phyloP scores from a whole-genome alignment of 177 flowering plant genomes.

The Vitis hybrid region DNA sequence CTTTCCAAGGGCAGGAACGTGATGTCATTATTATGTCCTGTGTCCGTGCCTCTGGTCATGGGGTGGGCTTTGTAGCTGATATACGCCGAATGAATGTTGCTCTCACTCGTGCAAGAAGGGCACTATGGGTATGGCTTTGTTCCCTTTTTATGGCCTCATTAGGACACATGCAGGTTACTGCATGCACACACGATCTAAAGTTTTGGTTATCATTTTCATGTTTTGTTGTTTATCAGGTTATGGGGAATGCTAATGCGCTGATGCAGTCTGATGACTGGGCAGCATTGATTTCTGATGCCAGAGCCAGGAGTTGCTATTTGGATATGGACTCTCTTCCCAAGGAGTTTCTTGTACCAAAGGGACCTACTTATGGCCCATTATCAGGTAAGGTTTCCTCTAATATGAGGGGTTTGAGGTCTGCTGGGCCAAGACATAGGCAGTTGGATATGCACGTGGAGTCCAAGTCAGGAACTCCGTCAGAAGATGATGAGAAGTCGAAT shows the following conservation, averaged over 20 bases:
- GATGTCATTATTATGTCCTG: slow-evolving; percentile 99
- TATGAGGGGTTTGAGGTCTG: slow-evolving; percentile 50
- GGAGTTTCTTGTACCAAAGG: slow-evolving; percentile 56
- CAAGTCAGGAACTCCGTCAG: slow-evolving; percentile 63
- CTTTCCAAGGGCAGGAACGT: slow-evolving; percentile 98
- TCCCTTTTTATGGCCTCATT: neutral
- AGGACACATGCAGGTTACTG: neutral
- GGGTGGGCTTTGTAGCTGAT: slow-evolving; percentile 98
- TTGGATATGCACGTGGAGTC: slow-evolving; percentile 58
- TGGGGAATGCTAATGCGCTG: slow-evolving; percentile 94
- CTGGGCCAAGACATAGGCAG: slow-evolving; percentile 56
- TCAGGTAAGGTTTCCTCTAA: slow-evolving; percentile 40
- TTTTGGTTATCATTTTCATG: neutral
- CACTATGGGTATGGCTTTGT: slow-evolving; percentile 74
- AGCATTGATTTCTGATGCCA: slow-evolving; percentile 85
- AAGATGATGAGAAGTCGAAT: slow-evolving; percentile 64
- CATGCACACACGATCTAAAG: neutral
- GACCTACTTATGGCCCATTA: slow-evolving; percentile 32
- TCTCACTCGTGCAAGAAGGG: slow-evolving; percentile 93
- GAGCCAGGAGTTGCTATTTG: slow-evolving; percentile 66
- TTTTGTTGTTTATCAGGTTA: slow-evolving; percentile 49
- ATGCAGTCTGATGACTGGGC: slow-evolving; percentile 90
- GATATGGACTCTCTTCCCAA: slow-evolving; percentile 88
- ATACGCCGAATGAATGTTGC: slow-evolving; percentile 98
- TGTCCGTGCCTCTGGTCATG: slow-evolving; percentile 92